Base-by-base conservation (phyloP, 2,329 filamentous ascomycete genomes). In the Phoma sp. region DNA sequence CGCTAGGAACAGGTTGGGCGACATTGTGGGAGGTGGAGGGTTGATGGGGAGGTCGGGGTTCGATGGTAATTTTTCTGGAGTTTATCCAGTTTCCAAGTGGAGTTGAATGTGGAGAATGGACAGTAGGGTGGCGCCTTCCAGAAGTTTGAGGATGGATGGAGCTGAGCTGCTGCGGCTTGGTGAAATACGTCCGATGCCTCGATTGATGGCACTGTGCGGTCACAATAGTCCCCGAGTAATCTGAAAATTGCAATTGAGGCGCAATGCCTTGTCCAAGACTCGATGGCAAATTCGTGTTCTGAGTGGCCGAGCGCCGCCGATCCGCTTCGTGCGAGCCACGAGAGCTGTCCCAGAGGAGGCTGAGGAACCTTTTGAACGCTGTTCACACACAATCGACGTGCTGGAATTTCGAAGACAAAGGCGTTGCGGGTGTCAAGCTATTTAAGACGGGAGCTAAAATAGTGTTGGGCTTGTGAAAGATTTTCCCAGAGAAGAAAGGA, bases 1-100 rank as follows among this genome's bases (percentile, higher is more conserved):
- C 45, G 78, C 80, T 64, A 82, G 64, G 50, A 80, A 79, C 43
- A 81, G 75, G 62, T 82, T 82, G 57, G 80, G 80, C 37, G 80
- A 77, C 80, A 82, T 82, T 55, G 36, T 43, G 50, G 60, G 29
- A 45, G 47, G n/a, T 42, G 50, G 41, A 48, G 45, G 39, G 50
- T 41, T 32, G 35, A 29, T 29, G 14, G 33, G 36, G 32, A 38
- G 14, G 23, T 44, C 9, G 52, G 41, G n/a, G 25, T n/a, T 33
- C 10, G 32, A 33, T 30, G 29, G 39, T 11, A 23, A n/a, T 22
- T 47, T 44, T 47, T 45, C 49, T 23, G 42, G 14, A 43, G 47
- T 13, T 25, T 36, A 2, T 32, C 9, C 35, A 27, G 30, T 18
- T 35, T 47, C 30, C 46, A 58, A 49, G 50, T 53, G 50, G 48